A percentile compares a stretch with the other conserved stretches of the same genome.
phyloP scores from a whole-genome alignment of 2,329 filamentous ascomycete species.

The Mycosphaerella arachidis region DNA sequence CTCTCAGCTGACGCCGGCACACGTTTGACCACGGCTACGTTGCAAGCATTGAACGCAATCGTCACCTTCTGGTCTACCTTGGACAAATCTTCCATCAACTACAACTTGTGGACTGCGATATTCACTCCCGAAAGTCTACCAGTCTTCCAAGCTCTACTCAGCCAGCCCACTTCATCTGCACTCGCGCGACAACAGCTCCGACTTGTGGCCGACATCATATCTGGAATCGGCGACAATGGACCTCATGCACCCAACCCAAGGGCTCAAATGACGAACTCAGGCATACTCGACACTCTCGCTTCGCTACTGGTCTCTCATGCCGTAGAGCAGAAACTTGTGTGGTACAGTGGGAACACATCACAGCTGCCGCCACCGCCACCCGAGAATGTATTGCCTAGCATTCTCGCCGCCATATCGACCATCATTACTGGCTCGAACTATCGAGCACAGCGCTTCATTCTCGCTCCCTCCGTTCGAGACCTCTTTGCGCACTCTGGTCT shows the following conservation, averaged over 20 bases:
- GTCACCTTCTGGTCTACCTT: constrained; percentile 52
- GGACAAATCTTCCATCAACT: constrained; percentile 8
- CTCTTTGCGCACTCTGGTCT: constrained; percentile 24
- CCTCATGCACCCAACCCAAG: constrained; percentile 51
- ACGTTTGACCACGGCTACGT: constrained; percentile 65
- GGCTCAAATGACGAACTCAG: constrained; percentile 63
- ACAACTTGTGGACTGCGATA: constrained; percentile 39
- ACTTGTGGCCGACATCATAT: constrained; percentile 55
- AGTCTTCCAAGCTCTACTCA: constrained; percentile 62
- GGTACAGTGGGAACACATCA: constrained; percentile 22
- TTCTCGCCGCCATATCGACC: constrained; percentile 71
- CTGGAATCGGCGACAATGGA: constrained; percentile 65
- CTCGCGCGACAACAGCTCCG: constrained; percentile 58
- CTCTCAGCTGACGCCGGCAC: constrained; percentile 57
- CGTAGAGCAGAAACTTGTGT: constrained; percentile 23
- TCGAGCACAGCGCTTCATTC: constrained; percentile 59
- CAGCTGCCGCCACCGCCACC: constrained; percentile 51
- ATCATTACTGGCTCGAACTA: constrained; percentile 77
- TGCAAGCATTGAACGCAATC: constrained; percentile 70
- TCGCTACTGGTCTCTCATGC: constrained; percentile 64
- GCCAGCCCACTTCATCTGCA: constrained; percentile 51
- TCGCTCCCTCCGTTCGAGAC: constrained; percentile 44
- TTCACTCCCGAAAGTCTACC: constrained; percentile 60
- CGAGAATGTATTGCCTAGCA: constrained; percentile 56
- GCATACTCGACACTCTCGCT: constrained; percentile 74